Evolutionary conservation across 1,139 yeast species (phyloP).

Genomic region (Nakaseomyces sp.): DNA sequence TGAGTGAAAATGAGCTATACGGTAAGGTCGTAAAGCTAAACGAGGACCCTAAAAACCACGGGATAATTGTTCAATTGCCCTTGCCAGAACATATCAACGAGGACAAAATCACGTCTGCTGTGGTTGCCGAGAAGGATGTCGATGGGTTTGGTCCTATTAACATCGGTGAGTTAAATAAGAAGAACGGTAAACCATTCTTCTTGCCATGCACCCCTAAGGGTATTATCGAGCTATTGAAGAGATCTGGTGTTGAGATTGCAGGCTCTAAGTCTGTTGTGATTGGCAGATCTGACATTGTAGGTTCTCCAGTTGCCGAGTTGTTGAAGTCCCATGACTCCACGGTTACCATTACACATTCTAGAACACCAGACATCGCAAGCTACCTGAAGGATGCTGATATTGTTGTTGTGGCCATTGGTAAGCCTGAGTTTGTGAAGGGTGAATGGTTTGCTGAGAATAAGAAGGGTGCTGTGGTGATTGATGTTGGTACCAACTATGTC

Average conservation of each 20-base stretch:
- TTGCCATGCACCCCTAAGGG: slow-evolving; percentile 98
- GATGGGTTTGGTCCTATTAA: slow-evolving; percentile 92
- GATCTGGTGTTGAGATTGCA: slow-evolving; percentile 50
- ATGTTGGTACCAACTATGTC: slow-evolving; percentile 91
- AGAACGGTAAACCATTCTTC: slow-evolving; percentile 76
- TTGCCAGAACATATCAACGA: slow-evolving; percentile 78
- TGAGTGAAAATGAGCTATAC: slow-evolving; percentile 51
- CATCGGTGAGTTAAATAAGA: slow-evolving; percentile 86
- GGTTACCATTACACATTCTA: slow-evolving; percentile 60
- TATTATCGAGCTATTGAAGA: slow-evolving; percentile 64
- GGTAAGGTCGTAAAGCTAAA: slow-evolving; percentile 55
- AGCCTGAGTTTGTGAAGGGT: slow-evolving; percentile 73
- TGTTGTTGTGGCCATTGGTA: slow-evolving; percentile 87
- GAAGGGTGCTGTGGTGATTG: slow-evolving; percentile 77
- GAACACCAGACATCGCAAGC: slow-evolving; percentile 54
- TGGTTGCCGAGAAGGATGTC: slow-evolving; percentile 74
- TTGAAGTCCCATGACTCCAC: slow-evolving; percentile 79
- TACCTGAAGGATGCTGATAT: slow-evolving; percentile 72
- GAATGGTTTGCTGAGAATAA: slow-evolving; percentile 60
- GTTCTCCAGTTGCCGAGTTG: slow-evolving; percentile 82
- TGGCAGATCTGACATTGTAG: slow-evolving; percentile 95
- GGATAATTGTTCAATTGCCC: slow-evolving; percentile 86
- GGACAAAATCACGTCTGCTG: slow-evolving; percentile 66
- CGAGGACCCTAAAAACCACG: slow-evolving; percentile 64
- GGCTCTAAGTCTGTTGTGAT: slow-evolving; percentile 90